Conservation (phyloP, 371 early-diverging fungal genomes). For the Actinomucor elegans region DNA sequence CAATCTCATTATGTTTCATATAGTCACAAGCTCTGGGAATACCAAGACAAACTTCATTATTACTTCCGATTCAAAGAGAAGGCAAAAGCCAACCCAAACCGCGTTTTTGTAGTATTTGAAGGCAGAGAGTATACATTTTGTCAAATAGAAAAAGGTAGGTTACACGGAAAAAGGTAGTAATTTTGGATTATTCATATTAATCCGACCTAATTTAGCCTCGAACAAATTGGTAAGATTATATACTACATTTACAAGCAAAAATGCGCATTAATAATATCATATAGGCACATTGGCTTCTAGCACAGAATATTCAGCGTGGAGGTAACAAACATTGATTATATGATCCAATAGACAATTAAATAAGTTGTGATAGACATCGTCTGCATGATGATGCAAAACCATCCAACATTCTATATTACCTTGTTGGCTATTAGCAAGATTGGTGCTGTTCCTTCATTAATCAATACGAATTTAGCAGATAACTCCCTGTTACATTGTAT, state of each 20-base stretch:
- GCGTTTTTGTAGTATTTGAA: conserved; percentile 27
- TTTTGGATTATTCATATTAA: conserved; percentile 10
- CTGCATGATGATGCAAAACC: not conserved
- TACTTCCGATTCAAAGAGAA: conserved; percentile 31
- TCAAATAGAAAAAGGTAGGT: conserved; percentile 25
- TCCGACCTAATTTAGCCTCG: conserved; percentile 18
- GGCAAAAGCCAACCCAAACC: conserved; percentile 23
- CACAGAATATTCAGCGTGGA: conserved; percentile 14
- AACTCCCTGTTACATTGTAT: conserved; percentile 30
- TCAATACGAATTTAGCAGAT: conserved; percentile 34
- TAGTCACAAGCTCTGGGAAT: conserved; percentile 17
- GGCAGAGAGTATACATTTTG: conserved; percentile 29
- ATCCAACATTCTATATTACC: conserved; percentile 23
- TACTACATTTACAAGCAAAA: not conserved
- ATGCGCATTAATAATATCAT: not conserved
- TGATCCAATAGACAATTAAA: not conserved
- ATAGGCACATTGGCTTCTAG: conserved; percentile 27
- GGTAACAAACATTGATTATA: conserved; percentile 5
- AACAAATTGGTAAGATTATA: conserved; percentile 22
- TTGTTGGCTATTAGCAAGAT: conserved; percentile 31
- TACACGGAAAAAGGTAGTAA: not conserved
- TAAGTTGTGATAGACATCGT: not conserved
- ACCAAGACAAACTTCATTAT: conserved; percentile 21
- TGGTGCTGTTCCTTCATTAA: conserved; percentile 28
- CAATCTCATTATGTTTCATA: not conserved